Percentiles rank a stretch among this genome's conserved stretches.
These are phyloP conservation scores for Candida schatavii DNA, from an alignment of 805 yeast species.

Conservation along the genomic window DNA sequence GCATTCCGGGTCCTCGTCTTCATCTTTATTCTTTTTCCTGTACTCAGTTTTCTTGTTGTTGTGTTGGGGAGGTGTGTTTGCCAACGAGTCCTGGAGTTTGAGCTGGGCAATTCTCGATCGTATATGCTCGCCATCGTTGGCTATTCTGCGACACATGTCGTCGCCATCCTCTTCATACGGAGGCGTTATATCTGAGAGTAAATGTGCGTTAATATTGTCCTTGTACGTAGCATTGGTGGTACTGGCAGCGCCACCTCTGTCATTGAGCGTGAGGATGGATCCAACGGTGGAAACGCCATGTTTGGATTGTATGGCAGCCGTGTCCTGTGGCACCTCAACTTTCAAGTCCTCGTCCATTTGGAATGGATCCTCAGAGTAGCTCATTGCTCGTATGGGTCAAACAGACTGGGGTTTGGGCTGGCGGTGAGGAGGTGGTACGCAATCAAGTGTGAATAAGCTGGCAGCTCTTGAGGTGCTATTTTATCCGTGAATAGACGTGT, in stretches of 20 bases:
- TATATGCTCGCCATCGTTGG: slow-evolving; percentile 21
- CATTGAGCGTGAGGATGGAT: background rate
- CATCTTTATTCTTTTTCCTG: slow-evolving; percentile 28
- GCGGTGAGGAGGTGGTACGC: too few relatives aligned
- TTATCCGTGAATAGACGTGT: too few relatives aligned
- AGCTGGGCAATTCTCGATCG: slow-evolving; percentile 31
- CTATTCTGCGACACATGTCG: background rate
- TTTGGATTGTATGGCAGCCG: background rate
- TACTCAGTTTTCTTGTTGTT: slow-evolving; percentile 26
- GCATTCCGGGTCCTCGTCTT: slow-evolving; percentile 29
- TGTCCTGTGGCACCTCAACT: background rate
- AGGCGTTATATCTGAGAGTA: slow-evolving; percentile 10
- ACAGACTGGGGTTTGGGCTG: too few relatives aligned
- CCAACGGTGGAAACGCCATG: background rate
- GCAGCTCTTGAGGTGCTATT: too few relatives aligned
- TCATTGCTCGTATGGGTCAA: too few relatives aligned
- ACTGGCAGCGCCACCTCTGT: background rate
- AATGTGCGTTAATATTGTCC: slow-evolving; percentile 2
- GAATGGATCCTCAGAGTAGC: slow-evolving; percentile 37
- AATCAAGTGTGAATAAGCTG: too few relatives aligned
- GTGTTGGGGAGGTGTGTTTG: too few relatives aligned
- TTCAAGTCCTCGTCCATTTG: slow-evolving; percentile 42
- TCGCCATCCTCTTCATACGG: slow-evolving; percentile 12
- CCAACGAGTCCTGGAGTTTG: slow-evolving; percentile 21
- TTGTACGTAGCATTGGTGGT: background rate